These are phyloP conservation scores for Ambrosiella cleistominuta DNA, from an alignment of 2,329 filamentous ascomycete species.

Conservation along the genomic window DNA sequence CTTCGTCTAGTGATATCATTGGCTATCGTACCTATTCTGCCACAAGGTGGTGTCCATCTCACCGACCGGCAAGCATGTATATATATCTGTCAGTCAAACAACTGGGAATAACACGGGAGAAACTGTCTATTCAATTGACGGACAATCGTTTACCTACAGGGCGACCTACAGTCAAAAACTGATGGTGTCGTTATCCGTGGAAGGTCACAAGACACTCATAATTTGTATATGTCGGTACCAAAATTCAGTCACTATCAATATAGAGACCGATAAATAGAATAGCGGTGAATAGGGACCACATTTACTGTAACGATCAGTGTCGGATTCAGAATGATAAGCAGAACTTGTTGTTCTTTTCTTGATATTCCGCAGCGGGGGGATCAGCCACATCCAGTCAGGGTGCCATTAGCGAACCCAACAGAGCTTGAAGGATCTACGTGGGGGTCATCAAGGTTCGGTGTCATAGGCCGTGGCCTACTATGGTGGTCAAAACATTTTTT, in stretches of 20 bases:
- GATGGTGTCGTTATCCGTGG: neutral
- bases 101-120: neutral
- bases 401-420: neutral
- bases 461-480: neutral
- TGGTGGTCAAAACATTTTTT: too few species aligned
- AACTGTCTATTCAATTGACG: neutral
- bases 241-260: neutral
- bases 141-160: neutral
- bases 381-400: neutral
- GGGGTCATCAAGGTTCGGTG: neutral
- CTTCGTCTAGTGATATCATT: too few species aligned
- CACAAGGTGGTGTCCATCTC: too few species aligned
- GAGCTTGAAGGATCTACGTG: neutral
- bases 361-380: neutral
- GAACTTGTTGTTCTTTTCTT: neutral
- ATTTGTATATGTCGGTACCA: neutral
- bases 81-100: neutral
- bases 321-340: neutral
- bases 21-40: too few species aligned
- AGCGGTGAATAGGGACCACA: neutral
- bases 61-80: too few species aligned
- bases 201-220: neutral
- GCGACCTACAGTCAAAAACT: neutral
- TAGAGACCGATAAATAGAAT: neutral
- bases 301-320: neutral